phyloP scores from a whole-genome alignment of 1,284 basidiomycete species.

The Pseudozyma thailandica region DNA sequence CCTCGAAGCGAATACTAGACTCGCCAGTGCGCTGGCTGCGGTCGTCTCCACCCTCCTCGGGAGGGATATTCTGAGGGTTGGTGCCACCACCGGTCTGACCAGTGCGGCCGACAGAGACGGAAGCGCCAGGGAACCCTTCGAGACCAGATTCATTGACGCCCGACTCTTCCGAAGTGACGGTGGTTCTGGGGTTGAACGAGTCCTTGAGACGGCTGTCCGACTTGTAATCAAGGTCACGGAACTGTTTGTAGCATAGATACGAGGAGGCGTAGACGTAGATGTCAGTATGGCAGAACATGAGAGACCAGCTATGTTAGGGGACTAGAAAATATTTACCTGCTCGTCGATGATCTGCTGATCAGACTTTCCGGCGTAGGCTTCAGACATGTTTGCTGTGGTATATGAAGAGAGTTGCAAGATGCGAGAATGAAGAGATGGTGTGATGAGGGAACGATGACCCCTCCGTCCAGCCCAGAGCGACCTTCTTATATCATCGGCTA shows the following conservation, averaged over 20 bases:
- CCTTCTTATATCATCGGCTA: conserved; percentile 2
- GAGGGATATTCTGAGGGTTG: conserved; percentile 56
- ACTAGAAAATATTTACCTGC: conserved; percentile 24
- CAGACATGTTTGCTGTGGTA: conserved; percentile 43
- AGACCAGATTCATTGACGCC: conserved; percentile 58
- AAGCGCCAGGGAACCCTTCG: conserved; percentile 48
- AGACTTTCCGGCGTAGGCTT: conserved; percentile 56
- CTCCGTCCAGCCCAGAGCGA: not conserved
- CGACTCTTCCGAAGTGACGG: conserved; percentile 50
- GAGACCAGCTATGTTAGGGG: not conserved
- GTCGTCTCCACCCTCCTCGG: conserved; percentile 56
- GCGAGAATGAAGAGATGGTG: conserved; percentile 1
- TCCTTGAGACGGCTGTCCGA: conserved; percentile 46
- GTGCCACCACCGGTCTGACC: conserved; percentile 58
- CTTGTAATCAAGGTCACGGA: conserved; percentile 44
- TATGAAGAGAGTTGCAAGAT: not conserved
- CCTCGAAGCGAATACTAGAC: conserved; percentile 55
- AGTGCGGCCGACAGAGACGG: conserved; percentile 47
- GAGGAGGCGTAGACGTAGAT: too few relatives aligned
- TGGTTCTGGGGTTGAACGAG: conserved; percentile 51
- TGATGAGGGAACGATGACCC: not conserved
- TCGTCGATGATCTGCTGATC: conserved; percentile 61
- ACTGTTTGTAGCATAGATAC: too few relatives aligned
- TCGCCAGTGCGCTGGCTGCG: conserved; percentile 48
- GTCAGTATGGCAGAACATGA: not conserved